Percentiles rank a stretch among this genome's conserved stretches.
phyloP scores from a whole-genome alignment of 139 green algal species.

The Parachlorella kessleri region DNA sequence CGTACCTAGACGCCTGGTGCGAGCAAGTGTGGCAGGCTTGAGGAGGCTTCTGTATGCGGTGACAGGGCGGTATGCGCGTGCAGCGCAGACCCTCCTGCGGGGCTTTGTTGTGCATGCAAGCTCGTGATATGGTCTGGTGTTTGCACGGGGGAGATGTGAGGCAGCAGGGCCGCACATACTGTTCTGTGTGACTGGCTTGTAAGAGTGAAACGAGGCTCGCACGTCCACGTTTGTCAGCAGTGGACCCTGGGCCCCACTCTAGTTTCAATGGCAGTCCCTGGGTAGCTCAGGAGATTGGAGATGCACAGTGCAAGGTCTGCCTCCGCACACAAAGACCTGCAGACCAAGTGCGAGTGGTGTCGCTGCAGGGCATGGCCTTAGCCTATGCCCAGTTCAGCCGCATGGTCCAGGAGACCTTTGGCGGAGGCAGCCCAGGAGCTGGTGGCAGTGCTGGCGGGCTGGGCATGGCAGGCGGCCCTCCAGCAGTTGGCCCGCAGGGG shows the following conservation, averaged over 20 bases:
- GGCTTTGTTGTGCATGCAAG: not conserved
- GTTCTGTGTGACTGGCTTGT: no score
- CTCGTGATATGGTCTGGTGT: no score
- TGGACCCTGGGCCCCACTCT: no score
- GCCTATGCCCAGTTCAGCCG: not conserved
- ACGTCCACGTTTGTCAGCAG: no score
- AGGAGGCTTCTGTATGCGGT: not conserved
- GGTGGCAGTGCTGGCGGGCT: conserved; percentile 11
- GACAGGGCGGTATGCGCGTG: not conserved
- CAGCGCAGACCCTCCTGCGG: not conserved
- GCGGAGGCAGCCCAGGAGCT: conserved; percentile 25
- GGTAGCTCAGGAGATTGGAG: no score
- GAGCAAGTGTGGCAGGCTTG: not conserved
- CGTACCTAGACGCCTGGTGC: not conserved
- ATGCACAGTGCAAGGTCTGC: no score
- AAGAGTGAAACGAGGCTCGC: no score
- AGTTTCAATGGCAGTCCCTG: not conserved
- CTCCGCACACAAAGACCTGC: no score
- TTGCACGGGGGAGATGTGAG: no score
- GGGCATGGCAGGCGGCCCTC: not conserved
- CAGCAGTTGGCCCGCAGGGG: not conserved
- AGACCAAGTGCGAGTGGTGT: not conserved
- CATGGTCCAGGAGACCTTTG: not conserved
- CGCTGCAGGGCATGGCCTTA: not conserved
- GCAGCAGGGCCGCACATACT: no score